phyloP scores from a whole-genome alignment of 441 rosid genomes.

The Capsella rubella region DNA sequence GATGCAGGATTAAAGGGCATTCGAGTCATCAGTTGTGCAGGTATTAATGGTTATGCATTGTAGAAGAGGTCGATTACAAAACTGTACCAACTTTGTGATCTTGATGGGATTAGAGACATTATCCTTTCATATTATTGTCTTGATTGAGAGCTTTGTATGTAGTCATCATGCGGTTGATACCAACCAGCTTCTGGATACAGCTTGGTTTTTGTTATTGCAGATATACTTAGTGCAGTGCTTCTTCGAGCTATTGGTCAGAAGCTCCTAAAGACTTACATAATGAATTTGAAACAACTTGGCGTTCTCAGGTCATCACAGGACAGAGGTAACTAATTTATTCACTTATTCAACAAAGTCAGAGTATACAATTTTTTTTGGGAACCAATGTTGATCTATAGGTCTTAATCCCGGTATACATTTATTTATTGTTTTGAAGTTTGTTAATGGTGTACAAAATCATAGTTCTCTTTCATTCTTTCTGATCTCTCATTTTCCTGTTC shows the following conservation, averaged over 20 bases:
- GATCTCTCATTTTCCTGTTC: slow-evolving; percentile 9
- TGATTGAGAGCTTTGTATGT: neutral
- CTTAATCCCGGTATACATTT: slow-evolving; percentile 1
- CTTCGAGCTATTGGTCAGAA: slow-evolving; percentile 69
- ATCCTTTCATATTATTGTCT: neutral
- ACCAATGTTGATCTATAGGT: neutral
- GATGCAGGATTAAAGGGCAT: slow-evolving; percentile 77
- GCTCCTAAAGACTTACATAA: slow-evolving; percentile 59
- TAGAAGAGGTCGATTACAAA: neutral
- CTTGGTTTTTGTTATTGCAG: slow-evolving; percentile 83
- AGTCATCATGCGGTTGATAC: slow-evolving; percentile 17
- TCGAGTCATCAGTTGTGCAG: slow-evolving; percentile 77
- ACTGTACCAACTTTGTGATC: neutral
- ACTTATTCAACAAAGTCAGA: slow-evolving; percentile 6
- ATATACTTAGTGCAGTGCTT: slow-evolving; percentile 78
- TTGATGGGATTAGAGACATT: neutral
- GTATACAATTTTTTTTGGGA: no score
- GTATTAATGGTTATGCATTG: slow-evolving; percentile 39
- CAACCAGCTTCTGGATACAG: slow-evolving; percentile 67
- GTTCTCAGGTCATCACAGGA: slow-evolving; percentile 46
- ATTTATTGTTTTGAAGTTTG: neutral
- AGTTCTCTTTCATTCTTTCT: slow-evolving; percentile 7
- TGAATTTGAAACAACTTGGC: slow-evolving; percentile 58
- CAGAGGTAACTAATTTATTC: slow-evolving; percentile 54
- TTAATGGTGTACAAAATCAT: slow-evolving; percentile 17